Evolutionary conservation across 164 flowering plant species (phyloP).

Genomic region (Tinospora cordifolia): DNA sequence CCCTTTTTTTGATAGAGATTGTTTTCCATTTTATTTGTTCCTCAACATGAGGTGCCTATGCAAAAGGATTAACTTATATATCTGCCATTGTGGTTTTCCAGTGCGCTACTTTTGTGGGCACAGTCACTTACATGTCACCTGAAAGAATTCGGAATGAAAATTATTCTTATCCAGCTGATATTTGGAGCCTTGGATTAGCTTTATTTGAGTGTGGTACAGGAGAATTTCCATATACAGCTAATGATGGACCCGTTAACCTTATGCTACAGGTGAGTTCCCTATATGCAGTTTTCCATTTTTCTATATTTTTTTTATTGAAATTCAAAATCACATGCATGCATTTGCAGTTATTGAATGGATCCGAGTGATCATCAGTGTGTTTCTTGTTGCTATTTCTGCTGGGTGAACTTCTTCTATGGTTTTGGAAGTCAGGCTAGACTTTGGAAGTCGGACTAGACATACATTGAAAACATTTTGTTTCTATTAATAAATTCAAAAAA

Average conservation of each 20-base stretch:
- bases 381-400: not conserved
- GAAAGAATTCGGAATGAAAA: slow-evolving; percentile 89
- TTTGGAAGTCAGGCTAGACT: not conserved
- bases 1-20: not conserved
- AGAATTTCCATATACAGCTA: slow-evolving; percentile 92
- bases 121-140: slow-evolving; percentile 99
- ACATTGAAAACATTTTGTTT: not conserved
- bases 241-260: slow-evolving; percentile 90
- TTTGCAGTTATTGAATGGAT: not conserved
- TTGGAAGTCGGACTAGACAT: not conserved
- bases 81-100: slow-evolving; percentile 24
- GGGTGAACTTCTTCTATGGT: not conserved
- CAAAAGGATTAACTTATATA: slow-evolving; percentile 17
- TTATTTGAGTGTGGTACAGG: slow-evolving; percentile 97
- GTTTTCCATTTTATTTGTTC: not conserved
- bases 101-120: slow-evolving; percentile 99
- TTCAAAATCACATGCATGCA: not conserved
- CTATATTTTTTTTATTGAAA: not conserved
- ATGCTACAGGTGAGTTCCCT: slow-evolving; percentile 77
- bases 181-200: slow-evolving; percentile 99
- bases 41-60: not conserved
- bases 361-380: not conserved
- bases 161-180: slow-evolving; percentile 97
- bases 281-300: not conserved
- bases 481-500: not conserved